Evolutionary conservation across 495 filamentous ascomycete species (phyloP).

Genomic region (Aspergillus ellipticus): DNA sequence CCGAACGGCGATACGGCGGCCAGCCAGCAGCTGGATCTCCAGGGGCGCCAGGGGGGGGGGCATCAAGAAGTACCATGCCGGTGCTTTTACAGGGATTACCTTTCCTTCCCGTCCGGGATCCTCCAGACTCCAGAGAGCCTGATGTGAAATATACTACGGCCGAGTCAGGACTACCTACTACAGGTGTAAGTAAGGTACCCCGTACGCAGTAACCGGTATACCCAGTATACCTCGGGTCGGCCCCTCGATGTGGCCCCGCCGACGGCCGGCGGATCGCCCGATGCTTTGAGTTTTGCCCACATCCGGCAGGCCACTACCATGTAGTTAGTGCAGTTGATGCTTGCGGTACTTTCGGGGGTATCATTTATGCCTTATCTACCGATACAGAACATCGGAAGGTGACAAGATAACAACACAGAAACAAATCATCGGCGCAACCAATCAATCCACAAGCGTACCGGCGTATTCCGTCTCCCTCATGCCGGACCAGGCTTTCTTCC

Average conservation of each 20-base stretch:
- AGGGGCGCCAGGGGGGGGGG: no score
- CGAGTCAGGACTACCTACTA: no score
- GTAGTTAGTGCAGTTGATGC: background rate
- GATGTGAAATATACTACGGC: no score
- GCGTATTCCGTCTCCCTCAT: constrained; percentile 43
- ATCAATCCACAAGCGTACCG: constrained; percentile 45
- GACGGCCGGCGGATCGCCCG: background rate
- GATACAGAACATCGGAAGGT: background rate
- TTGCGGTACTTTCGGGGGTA: background rate
- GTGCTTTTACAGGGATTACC: no score
- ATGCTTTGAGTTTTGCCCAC: background rate
- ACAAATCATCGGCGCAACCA: background rate
- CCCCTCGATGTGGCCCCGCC: background rate
- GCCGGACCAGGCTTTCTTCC: constrained; percentile 39
- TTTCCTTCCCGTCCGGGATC: no score
- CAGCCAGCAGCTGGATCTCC: no score
- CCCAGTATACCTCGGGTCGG: background rate
- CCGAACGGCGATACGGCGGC: no score
- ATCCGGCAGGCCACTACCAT: background rate
- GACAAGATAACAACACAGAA: background rate
- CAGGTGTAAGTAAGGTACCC: no score
- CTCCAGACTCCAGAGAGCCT: no score
- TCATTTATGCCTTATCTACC: background rate
- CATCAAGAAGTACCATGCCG: no score
- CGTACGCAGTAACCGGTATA: no score